Evolutionary conservation across 352 stramenopile genomes (phyloP), one percentile per base, ranked within the genome.

Genomic region (Thraustotheca clavata): DNA sequence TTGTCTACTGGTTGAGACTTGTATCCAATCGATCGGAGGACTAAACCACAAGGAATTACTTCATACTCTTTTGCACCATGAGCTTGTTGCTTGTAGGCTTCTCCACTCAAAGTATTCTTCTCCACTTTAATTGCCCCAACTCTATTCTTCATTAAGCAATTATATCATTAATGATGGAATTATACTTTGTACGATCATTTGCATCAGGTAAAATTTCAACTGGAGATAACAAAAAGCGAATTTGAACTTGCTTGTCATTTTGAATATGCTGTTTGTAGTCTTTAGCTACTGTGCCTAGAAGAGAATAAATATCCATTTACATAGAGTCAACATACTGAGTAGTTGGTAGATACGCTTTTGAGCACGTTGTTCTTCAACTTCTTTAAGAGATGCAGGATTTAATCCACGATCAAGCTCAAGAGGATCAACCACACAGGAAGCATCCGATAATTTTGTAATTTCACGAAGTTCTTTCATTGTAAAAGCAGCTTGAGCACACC

Each of bases 401-500:
- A 85, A 72, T 33, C 94, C 93, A 36, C 77, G 43, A n/a, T 89
- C 73, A 38, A 99, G 49, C 63, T 98, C 93, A 11, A 89, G 76
- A 6, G 83, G 72, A 60, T 94, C 70, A 20, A 98, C 86, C 9
- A 96, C 69, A 67, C 91, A 97, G 14, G 77, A 68, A 0, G 89
- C 86, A 32, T 76, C 70, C 31, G 87, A 61, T 33, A 96, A 68
- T 49, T 89, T 91, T 20, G 85, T 96, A 63, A 97, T 68, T 62
- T 97, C 91, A 24, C 91, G 80, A 26, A 97, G 69, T 67, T 98
- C 94, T 66, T 99, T 99, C 71, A 98, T 99, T 31, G 95, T 99
- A 73, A 99, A 99, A 20, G 96, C 91, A 20, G 88, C 93, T 77
- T 99, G 96, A 6, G 95, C 82, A 65, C 87, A 91, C n/a, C 96